These are phyloP conservation scores for Rosa rugosa DNA, from an alignment of 306 rosid genomes.

Conservation along the genomic window DNA sequence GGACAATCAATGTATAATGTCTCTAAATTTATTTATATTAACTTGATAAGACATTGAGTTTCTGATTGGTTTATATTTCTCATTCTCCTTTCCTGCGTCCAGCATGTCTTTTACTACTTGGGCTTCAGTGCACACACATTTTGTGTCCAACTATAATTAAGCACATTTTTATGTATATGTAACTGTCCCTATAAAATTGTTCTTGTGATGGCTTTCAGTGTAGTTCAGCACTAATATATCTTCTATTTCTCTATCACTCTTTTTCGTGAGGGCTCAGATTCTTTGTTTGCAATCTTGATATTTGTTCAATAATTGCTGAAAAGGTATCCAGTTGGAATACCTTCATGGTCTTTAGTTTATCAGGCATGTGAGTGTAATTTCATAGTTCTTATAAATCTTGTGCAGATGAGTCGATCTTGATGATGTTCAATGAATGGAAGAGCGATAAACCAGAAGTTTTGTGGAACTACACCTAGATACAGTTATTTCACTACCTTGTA, in stretches of 20 bases:
- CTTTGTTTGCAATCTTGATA: neutral
- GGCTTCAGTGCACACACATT: neutral
- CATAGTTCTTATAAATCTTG: constrained; percentile 4
- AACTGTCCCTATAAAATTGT: neutral
- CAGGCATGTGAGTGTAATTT: constrained; percentile 10
- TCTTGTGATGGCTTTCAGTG: neutral
- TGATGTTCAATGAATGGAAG: constrained; percentile 28
- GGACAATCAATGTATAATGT: neutral
- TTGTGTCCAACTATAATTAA: neutral
- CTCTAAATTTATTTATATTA: neutral
- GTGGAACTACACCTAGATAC: neutral
- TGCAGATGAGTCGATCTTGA: constrained; percentile 56
- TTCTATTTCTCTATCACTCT: neutral
- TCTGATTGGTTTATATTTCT: neutral
- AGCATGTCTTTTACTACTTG: neutral
- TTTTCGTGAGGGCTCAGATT: neutral
- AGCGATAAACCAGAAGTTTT: constrained; percentile 22
- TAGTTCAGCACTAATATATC: neutral
- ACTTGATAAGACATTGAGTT: neutral
- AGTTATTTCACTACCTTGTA: constrained; percentile 7
- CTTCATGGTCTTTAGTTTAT: neutral
- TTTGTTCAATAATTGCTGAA: neutral
- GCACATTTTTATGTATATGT: neutral
- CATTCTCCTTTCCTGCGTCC: neutral
- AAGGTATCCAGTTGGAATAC: neutral